Evolutionary conservation across 1,284 basidiomycete genomes (phyloP), one percentile per base, ranked within the genome.

Genomic region (Papiliotrema terrestris): DNA sequence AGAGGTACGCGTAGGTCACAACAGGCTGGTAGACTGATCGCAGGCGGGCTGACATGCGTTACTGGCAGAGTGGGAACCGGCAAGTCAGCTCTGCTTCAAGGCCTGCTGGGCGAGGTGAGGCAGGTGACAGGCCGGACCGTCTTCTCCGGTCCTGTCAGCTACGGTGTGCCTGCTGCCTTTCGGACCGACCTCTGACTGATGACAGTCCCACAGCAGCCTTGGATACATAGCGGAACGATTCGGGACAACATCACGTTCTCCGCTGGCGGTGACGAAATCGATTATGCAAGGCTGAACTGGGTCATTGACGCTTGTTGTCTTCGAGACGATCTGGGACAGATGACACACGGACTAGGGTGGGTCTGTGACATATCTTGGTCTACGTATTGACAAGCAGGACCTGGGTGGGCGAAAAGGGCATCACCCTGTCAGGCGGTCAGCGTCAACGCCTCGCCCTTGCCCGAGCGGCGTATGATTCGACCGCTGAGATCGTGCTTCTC

Each of bases 61-160:
- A 63, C 73, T 1, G 74, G 74, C 0, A 43, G 66, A 8, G 66
- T 76, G 6, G 74, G 74, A 1, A 55, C 59, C 1, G 72, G 74
- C 22, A 76, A 76, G 52, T 63, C 62, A 1, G 87, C 86, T 2
- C 74, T 92, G 25, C 69, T 88, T 3, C 83, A 85, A 61, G 83
- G 82, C 0, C 63, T 88, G 55, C 83, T 91, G 36, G 86, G 87
- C 2, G 89, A 91, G 72, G 90, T 91, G 88, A 79, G 83, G 41
- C 81, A 81, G 63, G 80, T 79, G 2, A 63, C 77, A 3, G 88
- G 89, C 5, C 79, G 72, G 78, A 36, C 32, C 36, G 29, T 87
- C n/a, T 53, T 48, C 23, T 26, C 23, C 19, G 52, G 45, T 13
- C 11, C n/a, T 6, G 45, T 75, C 88, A 1, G 83, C 84, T 56